Evolutionary conservation across 129 eudicot species (phyloP).

Genomic region (Escallonia rubra): DNA sequence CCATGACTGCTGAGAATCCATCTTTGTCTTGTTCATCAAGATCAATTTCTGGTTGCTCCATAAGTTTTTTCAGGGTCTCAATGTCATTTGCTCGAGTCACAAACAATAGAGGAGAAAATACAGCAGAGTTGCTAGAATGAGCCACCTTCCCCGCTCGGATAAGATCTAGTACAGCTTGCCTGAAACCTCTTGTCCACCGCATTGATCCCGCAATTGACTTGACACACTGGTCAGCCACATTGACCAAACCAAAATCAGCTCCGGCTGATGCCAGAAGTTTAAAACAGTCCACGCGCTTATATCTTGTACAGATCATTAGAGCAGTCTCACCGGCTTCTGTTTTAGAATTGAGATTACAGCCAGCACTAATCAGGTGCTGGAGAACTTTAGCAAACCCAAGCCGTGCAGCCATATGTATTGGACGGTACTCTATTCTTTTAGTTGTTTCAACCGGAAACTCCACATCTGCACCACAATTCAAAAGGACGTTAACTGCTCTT

Average conservation of each 20-base stretch:
- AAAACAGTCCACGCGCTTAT: slow-evolving; percentile 60
- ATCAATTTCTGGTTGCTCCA: slow-evolving; percentile 40
- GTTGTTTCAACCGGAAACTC: slow-evolving; percentile 48
- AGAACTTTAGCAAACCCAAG: slow-evolving; percentile 41
- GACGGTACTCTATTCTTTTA: slow-evolving; percentile 31
- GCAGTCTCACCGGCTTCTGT: slow-evolving; percentile 71
- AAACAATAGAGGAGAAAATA: slow-evolving; percentile 59
- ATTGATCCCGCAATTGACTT: slow-evolving; percentile 41
- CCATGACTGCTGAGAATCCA: slow-evolving; percentile 74
- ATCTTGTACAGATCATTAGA: slow-evolving; percentile 55
- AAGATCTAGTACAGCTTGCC: slow-evolving; percentile 45
- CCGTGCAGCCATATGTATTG: slow-evolving; percentile 67
- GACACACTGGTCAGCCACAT: slow-evolving; percentile 38
- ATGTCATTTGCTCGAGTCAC: slow-evolving; percentile 54
- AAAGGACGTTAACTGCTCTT: slow-evolving; percentile 47
- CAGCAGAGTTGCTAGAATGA: slow-evolving; percentile 35
- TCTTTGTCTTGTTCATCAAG: slow-evolving; percentile 59
- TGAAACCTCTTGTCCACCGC: slow-evolving; percentile 50
- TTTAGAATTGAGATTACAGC: slow-evolving; percentile 57
- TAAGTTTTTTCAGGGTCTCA: slow-evolving; percentile 44
- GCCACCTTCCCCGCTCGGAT: slow-evolving; percentile 45
- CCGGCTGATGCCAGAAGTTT: slow-evolving; percentile 53
- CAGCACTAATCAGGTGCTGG: slow-evolving; percentile 38
- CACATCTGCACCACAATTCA: slow-evolving; percentile 46
- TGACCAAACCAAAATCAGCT: slow-evolving; percentile 69